These are phyloP conservation scores for Grigorovia transvaalensis DNA, from an alignment of 805 yeast species.

Conservation along the genomic window DNA sequence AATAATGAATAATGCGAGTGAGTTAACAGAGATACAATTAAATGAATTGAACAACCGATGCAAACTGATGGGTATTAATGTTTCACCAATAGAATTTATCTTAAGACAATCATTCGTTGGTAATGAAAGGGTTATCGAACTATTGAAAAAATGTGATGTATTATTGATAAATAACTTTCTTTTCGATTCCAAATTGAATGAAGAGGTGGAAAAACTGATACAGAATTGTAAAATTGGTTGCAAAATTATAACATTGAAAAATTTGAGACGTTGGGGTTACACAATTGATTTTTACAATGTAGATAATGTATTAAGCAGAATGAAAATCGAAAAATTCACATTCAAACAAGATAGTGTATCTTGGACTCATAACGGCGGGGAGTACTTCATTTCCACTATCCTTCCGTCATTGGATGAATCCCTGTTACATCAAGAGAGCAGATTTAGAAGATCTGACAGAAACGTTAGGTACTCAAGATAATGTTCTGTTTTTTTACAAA, in stretches of 20 bases:
- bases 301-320: constrained; percentile 50
- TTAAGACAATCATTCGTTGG: constrained; percentile 62
- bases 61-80: constrained; percentile 50
- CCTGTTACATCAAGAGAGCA: constrained; percentile 15
- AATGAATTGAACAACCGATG: constrained; percentile 49
- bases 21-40: constrained; percentile 51
- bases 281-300: constrained; percentile 43
- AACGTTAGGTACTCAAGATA: constrained; percentile 20
- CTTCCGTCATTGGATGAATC: constrained; percentile 31
- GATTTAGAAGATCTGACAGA: constrained; percentile 17
- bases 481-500: neutral
- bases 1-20: constrained; percentile 73
- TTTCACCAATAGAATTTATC: constrained; percentile 48
- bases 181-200: constrained; percentile 67
- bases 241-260: constrained; percentile 66
- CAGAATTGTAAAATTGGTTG: constrained; percentile 60
- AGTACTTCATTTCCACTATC: constrained; percentile 68
- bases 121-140: constrained; percentile 43
- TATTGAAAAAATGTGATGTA: constrained; percentile 55
- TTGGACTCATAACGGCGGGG: constrained; percentile 76
- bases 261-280: constrained; percentile 69
- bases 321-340: constrained; percentile 50
- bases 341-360: constrained; percentile 69
- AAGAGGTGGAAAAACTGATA: constrained; percentile 54
- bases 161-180: constrained; percentile 74